These are phyloP conservation scores for Scenedesmus sp. DNA, from an alignment of 163 green algal species.

Conservation along the genomic window DNA sequence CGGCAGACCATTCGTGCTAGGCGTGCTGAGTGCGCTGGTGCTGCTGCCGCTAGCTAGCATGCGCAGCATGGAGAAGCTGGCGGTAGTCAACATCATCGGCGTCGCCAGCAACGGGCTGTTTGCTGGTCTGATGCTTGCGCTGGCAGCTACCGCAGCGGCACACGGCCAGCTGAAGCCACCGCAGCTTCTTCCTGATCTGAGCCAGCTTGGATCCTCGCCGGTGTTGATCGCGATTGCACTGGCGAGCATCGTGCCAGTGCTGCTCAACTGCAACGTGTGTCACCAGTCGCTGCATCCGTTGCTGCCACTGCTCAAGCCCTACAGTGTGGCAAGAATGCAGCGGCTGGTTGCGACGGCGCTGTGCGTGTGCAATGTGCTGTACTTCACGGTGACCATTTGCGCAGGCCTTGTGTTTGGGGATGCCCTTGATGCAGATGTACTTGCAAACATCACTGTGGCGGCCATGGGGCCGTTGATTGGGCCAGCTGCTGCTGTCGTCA, in stretches of 20 bases:
- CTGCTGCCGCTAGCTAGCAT: slow-evolving; percentile 47
- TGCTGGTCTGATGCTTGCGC: slow-evolving; percentile 31
- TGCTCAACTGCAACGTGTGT: slow-evolving; percentile 62
- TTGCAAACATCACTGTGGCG: slow-evolving; percentile 44
- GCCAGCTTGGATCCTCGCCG: background rate
- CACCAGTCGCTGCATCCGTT: slow-evolving; percentile 61
- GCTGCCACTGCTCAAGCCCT: slow-evolving; percentile 56
- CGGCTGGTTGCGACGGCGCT: slow-evolving; percentile 44
- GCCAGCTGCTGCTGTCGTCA: background rate
- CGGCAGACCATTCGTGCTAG: slow-evolving; percentile 34
- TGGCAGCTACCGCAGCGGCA: slow-evolving; percentile 30
- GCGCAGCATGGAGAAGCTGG: slow-evolving; percentile 55
- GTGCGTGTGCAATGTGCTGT: slow-evolving; percentile 52
- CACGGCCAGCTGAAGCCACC: background rate
- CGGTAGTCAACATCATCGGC: slow-evolving; percentile 49
- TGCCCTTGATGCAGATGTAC: slow-evolving; percentile 51
- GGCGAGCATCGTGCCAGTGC: slow-evolving; percentile 49
- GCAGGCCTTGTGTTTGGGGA: slow-evolving; percentile 41
- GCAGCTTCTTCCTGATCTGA: slow-evolving; percentile 13
- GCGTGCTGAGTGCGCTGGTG: slow-evolving; percentile 9
- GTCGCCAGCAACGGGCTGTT: slow-evolving; percentile 47
- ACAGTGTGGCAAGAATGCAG: slow-evolving; percentile 44
- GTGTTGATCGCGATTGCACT: background rate
- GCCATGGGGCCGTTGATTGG: slow-evolving; percentile 46
- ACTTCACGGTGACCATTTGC: slow-evolving; percentile 50